Evolutionary conservation across 306 rosid species (phyloP), one percentile per base, ranked within the genome.

Genomic region (Arachis hypogaea): DNA sequence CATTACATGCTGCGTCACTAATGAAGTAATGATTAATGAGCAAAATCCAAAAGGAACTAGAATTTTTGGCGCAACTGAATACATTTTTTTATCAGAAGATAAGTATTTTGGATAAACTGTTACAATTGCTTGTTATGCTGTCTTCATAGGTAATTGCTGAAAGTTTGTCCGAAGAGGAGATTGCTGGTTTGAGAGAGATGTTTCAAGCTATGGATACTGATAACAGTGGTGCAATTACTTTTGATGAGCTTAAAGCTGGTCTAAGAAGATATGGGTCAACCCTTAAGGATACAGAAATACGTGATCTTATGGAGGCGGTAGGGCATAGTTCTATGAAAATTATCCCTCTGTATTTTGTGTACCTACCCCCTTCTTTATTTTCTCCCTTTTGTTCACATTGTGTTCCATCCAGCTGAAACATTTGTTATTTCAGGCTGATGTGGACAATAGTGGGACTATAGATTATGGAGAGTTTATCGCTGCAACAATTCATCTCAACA

Each of bases 161-260:
- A 85, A 93, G 98, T 87, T 88, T 93, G 18, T 93, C 98, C 0
- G 98, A 93, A 78, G 98, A 93, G 80, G 98, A 93, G 88, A 93
- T 93, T 82, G 98, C 98, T 75, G 98, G 98, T 78, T 74, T 93
- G 86, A 86, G 88, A 81, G 98, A 93, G 77, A 90, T 93, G 97
- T 93, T 93, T 64, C 76, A 75, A 79, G 84, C 97, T 79, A 93
- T 93, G 97, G 98, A 93, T 84, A 93, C 98, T 30, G 98, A 93
- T 83, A 87, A 82, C 77, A 93, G 98, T 71, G 98, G 98, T 51
- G 95, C 98, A 60, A 93, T 93, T 74, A 93, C 98, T 68, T 93
- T 93, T 73, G 98, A 93, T 81, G 98, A 93, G 83, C 93, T 93
- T 75, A 93, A 93, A 87, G 97, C 98, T 73, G 98, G 98, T 72